A percentile compares a stretch with the other conserved stretches of the same genome.
These are phyloP conservation scores for Lipomyces mesembrius DNA, from an alignment of 805 yeast genomes.

Conservation along the genomic window DNA sequence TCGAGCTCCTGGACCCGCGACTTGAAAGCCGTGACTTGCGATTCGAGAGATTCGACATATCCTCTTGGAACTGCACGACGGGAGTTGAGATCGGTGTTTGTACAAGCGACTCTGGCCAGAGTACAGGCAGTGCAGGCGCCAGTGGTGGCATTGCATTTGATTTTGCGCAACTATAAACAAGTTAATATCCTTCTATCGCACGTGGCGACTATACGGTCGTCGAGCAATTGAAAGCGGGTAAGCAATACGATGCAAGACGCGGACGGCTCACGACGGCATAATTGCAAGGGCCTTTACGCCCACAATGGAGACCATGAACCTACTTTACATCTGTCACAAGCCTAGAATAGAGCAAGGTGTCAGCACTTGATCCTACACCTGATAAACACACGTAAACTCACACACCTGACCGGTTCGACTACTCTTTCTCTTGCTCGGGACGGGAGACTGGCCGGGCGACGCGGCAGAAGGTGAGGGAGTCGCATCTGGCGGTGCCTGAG, in stretches of 20 bases:
- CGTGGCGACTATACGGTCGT: background rate
- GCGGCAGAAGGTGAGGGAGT: background rate
- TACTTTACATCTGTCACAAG: slow-evolving; percentile 35
- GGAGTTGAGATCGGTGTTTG: slow-evolving; percentile 36
- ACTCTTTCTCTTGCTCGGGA: slow-evolving; percentile 12
- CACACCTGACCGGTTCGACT: slow-evolving; percentile 32
- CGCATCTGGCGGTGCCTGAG: background rate
- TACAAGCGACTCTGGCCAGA: slow-evolving; percentile 36
- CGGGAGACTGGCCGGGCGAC: background rate
- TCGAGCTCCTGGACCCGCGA: slow-evolving; percentile 25
- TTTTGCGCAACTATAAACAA: slow-evolving; percentile 28
- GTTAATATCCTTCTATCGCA: background rate
- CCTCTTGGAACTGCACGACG: slow-evolving; percentile 36
- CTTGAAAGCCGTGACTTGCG: slow-evolving; percentile 15
- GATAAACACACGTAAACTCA: background rate
- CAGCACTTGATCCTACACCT: background rate
- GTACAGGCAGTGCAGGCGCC: slow-evolving; percentile 37
- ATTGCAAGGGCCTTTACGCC: background rate
- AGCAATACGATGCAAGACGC: background rate
- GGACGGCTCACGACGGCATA: background rate
- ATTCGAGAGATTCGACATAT: slow-evolving; percentile 32
- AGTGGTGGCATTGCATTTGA: slow-evolving; percentile 35
- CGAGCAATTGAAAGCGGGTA: background rate
- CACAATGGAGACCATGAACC: too few relatives aligned
- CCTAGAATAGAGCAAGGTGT: slow-evolving; percentile 8